Percentiles rank a stretch among this genome's conserved stretches.
phyloP scores from a whole-genome alignment of 164 flowering plant genomes.

The Umbellularia californica region DNA sequence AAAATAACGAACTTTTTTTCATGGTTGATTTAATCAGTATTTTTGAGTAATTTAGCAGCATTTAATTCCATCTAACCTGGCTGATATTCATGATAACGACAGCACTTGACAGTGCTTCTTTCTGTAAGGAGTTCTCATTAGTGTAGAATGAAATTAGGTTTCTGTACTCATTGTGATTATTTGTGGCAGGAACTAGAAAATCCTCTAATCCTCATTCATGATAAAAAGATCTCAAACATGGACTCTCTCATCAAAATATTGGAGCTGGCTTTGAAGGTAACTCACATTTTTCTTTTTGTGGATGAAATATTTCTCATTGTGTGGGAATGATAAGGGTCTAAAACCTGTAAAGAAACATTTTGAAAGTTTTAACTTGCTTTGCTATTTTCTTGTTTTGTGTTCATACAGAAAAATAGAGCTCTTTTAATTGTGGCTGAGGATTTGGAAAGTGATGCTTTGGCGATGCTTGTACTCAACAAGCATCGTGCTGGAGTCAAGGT shows the following conservation, averaged over 20 bases:
- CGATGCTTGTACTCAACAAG: constrained; percentile 79
- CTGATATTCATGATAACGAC: no score
- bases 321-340: background rate
- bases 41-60: background rate
- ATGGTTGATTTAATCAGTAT: background rate
- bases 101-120: background rate
- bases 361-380: background rate
- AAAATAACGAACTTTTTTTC: background rate
- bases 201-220: constrained; percentile 77
- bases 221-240: constrained; percentile 72
- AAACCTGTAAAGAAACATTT: constrained; percentile 1
- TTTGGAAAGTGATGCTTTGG: constrained; percentile 67
- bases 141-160: no score
- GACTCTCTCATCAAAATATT: constrained; percentile 49
- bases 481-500: constrained; percentile 79
- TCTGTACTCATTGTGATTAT: no score
- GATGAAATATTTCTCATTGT: background rate
- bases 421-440: constrained; percentile 85
- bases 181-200: constrained; percentile 66
- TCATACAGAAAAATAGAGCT: constrained; percentile 44
- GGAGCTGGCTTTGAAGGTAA: constrained; percentile 66
- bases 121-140: background rate
- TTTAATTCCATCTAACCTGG: no score
- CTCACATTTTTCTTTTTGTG: background rate
- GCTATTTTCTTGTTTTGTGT: background rate